Evolutionary conservation across 2,329 filamentous ascomycete species (phyloP).

Genomic region (Fragosphaeria purpurea): DNA sequence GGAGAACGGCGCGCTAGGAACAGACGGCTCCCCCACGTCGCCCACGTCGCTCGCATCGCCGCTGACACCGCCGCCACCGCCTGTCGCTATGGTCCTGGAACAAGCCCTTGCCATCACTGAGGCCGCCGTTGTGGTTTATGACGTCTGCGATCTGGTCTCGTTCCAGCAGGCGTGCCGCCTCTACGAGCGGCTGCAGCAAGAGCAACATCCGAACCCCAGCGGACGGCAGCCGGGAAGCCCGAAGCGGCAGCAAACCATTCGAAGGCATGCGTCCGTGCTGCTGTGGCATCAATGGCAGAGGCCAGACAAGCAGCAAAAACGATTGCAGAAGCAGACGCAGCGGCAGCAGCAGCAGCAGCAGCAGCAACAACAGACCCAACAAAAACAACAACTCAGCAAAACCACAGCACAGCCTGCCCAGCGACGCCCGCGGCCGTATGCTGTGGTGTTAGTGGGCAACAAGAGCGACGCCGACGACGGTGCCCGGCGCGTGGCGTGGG

Average conservation of each 20-base stretch:
- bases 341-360: background rate
- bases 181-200: constrained; percentile 16
- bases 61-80: background rate
- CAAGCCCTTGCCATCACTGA: constrained; percentile 31
- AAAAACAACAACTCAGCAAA: background rate
- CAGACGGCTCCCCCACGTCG: background rate
- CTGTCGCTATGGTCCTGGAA: constrained; percentile 19
- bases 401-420: background rate
- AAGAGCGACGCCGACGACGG: constrained; percentile 23
- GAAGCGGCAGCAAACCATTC: background rate
- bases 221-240: background rate
- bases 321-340: background rate
- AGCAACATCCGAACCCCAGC: background rate
- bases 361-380: constrained; percentile 1
- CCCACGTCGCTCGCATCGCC: background rate
- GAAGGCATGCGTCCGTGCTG: background rate
- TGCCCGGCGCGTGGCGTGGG: constrained; percentile 21
- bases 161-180: constrained; percentile 18
- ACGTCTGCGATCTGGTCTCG: constrained; percentile 19
- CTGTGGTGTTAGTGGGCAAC: constrained; percentile 25
- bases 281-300: too few relatives aligned
- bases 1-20: background rate
- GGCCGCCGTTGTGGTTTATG: constrained; percentile 27
- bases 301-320: too few relatives aligned
- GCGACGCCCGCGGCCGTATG: constrained; percentile 16